Percentiles rank a stretch among this genome's conserved stretches.
phyloP scores from a whole-genome alignment of 2,329 filamentous ascomycete species.

The Fusarium setosum region DNA sequence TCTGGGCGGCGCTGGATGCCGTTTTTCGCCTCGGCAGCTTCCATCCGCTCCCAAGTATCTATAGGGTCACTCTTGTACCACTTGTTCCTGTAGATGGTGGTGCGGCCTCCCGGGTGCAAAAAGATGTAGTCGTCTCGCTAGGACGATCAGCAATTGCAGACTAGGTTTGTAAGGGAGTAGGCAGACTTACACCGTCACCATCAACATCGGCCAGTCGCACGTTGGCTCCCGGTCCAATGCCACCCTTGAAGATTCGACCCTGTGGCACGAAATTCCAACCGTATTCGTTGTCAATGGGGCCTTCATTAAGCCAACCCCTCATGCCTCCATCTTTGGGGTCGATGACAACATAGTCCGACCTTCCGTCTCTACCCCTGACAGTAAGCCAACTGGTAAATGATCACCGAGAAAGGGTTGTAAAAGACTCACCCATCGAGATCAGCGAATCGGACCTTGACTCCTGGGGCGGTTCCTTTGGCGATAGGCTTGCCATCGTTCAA shows the following conservation, averaged over 20 bases:
- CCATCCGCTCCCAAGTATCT: not conserved
- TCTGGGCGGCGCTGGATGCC: slow-evolving; percentile 27
- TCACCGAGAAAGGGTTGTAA: not conserved
- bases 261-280: not conserved
- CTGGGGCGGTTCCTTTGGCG: not conserved
- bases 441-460: not conserved
- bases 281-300: not conserved
- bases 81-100: not conserved
- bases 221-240: slow-evolving; percentile 22
- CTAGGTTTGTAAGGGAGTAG: slow-evolving; percentile 20
- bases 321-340: not conserved
- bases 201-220: slow-evolving; percentile 38
- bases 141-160: not conserved
- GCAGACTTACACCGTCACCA: slow-evolving; percentile 30
- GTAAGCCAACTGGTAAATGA: not conserved
- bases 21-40: not conserved
- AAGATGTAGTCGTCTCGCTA: not conserved
- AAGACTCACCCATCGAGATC: not conserved
- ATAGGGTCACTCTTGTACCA: not conserved
- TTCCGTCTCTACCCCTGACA: not conserved
- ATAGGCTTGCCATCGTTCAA: slow-evolving; percentile 3
- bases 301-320: not conserved
- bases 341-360: not conserved
- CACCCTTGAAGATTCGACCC: not conserved
- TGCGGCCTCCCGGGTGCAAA: not conserved